Base-by-base conservation (phyloP, 805 yeast species). In the Saturnispora serradocipensis region DNA sequence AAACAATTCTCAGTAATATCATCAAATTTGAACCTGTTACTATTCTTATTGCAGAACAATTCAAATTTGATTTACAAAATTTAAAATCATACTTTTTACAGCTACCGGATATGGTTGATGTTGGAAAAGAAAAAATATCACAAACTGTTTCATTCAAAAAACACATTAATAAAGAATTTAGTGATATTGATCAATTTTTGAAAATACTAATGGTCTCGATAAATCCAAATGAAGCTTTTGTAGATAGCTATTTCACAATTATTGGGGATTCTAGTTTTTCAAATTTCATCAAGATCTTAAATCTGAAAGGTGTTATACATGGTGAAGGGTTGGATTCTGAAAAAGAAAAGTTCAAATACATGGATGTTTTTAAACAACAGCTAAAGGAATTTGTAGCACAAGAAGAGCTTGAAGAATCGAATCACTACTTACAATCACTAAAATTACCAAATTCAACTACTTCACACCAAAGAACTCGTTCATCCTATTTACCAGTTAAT, bases 41-140 rank as follows among this genome's bases (percentile, higher is more conserved):
- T 2, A 86, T 82, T 39, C 71, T 81, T 11, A 76, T 75, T 60
- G 85, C 91, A 3, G 96, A 90, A 64, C 97, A 91, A 64, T 72
- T 91, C 61, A 69, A 84, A 39, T 69, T 86, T 22, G 99, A 91
- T 67, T 61, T 86, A 2, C 81, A 82, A 39, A 72, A 77, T 8
- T 64, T 91, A 59, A 86, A 84, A 60, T 71, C 73, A 27, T 70
- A 77, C 27, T 72, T 87, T 39, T 48, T 72, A 2, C 64, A 61
- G 18, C 69, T 80, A 13, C 80, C 82, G 3, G 74, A 75, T 52
- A 70, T 76, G 22, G 72, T 72, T 28, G 66, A 61, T 42, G 70
- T 71, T 46, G 66, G 66, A 5, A 44, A 43, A 13, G 56, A 62
- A 18, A 64, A 67, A 27, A 59, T 66, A 27, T 49, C 60, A 7